Base-by-base conservation (phyloP, 2,329 filamentous ascomycete species). In the Stachybotrys chartarum region DNA sequence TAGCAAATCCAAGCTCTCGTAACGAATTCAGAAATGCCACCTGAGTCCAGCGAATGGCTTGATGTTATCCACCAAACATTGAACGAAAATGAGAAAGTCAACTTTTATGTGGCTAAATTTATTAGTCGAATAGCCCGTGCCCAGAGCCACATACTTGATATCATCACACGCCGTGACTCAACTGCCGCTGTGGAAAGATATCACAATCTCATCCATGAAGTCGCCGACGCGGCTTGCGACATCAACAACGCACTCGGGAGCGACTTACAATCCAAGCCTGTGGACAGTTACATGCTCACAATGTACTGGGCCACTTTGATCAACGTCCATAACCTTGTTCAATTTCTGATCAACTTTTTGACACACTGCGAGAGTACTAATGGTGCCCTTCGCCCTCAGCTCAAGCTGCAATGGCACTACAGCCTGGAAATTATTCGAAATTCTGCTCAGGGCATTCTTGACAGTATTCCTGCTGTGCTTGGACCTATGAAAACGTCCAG, bases 1-100 rank as follows among this genome's bases (percentile, higher is more conserved):
- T 50, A 74, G 72, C 72, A 74, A 72, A 64, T 73, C 6, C 66
- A 72, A 56, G 68, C 66, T 30, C 63, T 72, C 12, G 56, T 72
- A 16, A 64, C 54, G 7, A 69, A 64, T 52, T 61, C 52, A 2
- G 64, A 67, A 51, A 71, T 68, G 16, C 72, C 72, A 5, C 63
- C 70, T 1, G 72, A 75, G 46, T 66, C 69, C 6, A 58, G 64
- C 2, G 64, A 65, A 53, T 75, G 72, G 72, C 63, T 75, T 7
- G 55, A 50, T n/a, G 52, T 62, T 14, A 66, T 74, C 6, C 61
- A 62, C 24, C 55, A 64, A 5, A 60, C 55, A 16, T 54, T 66
- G n/a, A 42, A 54, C 6, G 58, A 62, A 0, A 62, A 58, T 30
- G 69, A 73, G 51, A 61, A 51, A 6, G 52, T 68, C n/a, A 59